Conservation (phyloP, 2,329 filamentous ascomycete genomes). For the Rugonectria rugulosa region DNA sequence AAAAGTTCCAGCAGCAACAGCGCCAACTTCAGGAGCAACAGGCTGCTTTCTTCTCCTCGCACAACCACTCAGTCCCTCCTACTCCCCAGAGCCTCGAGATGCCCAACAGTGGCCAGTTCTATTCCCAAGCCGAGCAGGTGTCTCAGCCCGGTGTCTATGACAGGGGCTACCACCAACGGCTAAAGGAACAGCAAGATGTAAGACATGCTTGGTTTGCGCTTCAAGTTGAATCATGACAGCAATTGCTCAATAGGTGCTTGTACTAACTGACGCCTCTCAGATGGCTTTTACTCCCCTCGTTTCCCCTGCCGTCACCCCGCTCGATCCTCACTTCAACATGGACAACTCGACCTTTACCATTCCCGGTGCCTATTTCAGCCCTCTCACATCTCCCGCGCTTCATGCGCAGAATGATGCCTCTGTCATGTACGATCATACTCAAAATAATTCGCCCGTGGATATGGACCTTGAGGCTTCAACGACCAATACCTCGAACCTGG, state of each 20-base stretch:
- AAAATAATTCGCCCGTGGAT: constrained; percentile 63
- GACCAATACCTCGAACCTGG: constrained; percentile 51
- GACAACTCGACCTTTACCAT: constrained; percentile 64
- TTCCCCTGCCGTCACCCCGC: constrained; percentile 83
- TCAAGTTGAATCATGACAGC: neutral
- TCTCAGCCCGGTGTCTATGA: constrained; percentile 70
- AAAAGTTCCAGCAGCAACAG: constrained; percentile 68
- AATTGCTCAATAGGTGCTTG: neutral
- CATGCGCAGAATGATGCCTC: constrained; percentile 58
- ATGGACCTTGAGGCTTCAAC: constrained; percentile 60
- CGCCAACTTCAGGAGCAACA: constrained; percentile 66
- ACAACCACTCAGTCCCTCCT: constrained; percentile 72
- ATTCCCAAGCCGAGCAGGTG: constrained; percentile 62
- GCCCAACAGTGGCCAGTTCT: constrained; percentile 64
- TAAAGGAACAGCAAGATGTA: constrained; percentile 74
- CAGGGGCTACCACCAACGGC: constrained; percentile 65
- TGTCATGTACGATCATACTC: constrained; percentile 33
- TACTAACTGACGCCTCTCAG: constrained; percentile 48
- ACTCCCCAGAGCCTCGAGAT: constrained; percentile 85
- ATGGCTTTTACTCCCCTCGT: constrained; percentile 83
- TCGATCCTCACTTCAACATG: constrained; percentile 73
- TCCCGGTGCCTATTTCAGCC: constrained; percentile 80
- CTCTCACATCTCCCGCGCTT: constrained; percentile 80
- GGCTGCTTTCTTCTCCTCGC: constrained; percentile 60
- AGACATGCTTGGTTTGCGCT: constrained; percentile 32